Evolutionary conservation across 2,329 filamentous ascomycete genomes (phyloP).

Genomic region (Fusarium sp.): DNA sequence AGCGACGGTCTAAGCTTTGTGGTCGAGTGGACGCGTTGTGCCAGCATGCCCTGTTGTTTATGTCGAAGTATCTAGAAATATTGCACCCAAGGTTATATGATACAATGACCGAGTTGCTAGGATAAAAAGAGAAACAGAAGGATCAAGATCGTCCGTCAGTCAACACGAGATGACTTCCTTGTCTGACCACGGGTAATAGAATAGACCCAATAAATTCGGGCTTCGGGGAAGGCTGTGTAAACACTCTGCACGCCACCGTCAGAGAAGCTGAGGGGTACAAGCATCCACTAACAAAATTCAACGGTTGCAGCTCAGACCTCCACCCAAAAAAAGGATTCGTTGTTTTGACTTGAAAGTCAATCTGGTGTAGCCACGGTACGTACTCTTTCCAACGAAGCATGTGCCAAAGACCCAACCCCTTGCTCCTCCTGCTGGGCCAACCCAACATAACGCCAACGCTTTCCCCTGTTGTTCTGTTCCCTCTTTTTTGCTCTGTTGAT

Average conservation of each 20-base stretch:
- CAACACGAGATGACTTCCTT: slow-evolving; percentile 12
- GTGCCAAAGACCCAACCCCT: slow-evolving; percentile 22
- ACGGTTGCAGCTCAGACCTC: slow-evolving; percentile 12
- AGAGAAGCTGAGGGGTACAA: neutral
- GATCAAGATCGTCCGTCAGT: neutral
- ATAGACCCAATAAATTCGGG: slow-evolving; percentile 2
- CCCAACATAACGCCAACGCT: slow-evolving; percentile 36
- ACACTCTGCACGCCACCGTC: neutral
- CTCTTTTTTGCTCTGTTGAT: slow-evolving; percentile 29
- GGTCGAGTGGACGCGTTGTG: neutral
- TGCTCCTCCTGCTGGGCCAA: slow-evolving; percentile 37
- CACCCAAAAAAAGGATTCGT: slow-evolving; percentile 23
- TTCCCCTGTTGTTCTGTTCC: slow-evolving; percentile 31
- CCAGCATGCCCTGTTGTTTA: neutral
- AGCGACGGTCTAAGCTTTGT: slow-evolving; percentile 6
- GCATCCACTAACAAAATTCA: slow-evolving; percentile 10
- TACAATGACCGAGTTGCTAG: neutral
- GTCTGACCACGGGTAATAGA: neutral
- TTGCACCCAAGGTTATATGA: neutral
- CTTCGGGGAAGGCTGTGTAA: neutral
- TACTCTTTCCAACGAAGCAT: slow-evolving; percentile 12
- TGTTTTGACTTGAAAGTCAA: slow-evolving; percentile 25
- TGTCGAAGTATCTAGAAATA: neutral
- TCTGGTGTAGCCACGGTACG: slow-evolving; percentile 14
- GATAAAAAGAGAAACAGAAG: neutral